A percentile compares a stretch with the other conserved stretches of the same genome.
Conservation (phyloP, 768 basidiomycete genomes). For the Mycena pura region DNA sequence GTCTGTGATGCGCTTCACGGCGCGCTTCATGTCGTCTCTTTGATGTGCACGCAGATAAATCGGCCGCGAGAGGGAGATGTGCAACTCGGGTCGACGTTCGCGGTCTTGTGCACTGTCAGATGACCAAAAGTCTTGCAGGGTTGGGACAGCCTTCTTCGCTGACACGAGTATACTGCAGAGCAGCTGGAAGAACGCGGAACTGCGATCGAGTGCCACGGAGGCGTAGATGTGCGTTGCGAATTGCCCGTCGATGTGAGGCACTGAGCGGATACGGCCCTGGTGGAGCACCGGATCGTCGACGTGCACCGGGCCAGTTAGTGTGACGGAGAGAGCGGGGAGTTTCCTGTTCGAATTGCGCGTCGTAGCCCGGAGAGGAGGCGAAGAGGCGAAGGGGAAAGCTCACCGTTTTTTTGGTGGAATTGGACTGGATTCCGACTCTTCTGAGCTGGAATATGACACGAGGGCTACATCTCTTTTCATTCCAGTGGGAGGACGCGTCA, state of each 20-base stretch:
- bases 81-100: constrained; percentile 64
- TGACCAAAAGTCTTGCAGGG: constrained; percentile 52
- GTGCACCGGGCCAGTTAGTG: constrained; percentile 55
- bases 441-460: constrained; percentile 60
- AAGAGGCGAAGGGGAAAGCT: constrained; percentile 10
- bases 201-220: constrained; percentile 55
- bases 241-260: constrained; percentile 87
- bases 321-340: constrained; percentile 63
- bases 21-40: constrained; percentile 70
- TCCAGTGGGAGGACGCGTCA: not conserved
- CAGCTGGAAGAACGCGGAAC: constrained; percentile 51
- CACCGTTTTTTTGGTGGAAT: constrained; percentile 54
- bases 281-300: constrained; percentile 80
- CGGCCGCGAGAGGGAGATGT: constrained; percentile 87
- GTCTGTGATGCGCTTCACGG: constrained; percentile 60
- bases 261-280: constrained; percentile 80
- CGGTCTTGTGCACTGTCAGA: constrained; percentile 24
- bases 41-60: constrained; percentile 83
- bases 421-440: constrained; percentile 30
- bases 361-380: not conserved
- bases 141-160: constrained; percentile 53
- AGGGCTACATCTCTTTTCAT: constrained; percentile 50
- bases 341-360: constrained; percentile 50
- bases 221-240: constrained; percentile 83
- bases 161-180: constrained; percentile 51